A percentile compares a stretch with the other conserved stretches of the same genome.
Conservation (phyloP, 164 flowering plant species). For the Umbilicus rupestris region DNA sequence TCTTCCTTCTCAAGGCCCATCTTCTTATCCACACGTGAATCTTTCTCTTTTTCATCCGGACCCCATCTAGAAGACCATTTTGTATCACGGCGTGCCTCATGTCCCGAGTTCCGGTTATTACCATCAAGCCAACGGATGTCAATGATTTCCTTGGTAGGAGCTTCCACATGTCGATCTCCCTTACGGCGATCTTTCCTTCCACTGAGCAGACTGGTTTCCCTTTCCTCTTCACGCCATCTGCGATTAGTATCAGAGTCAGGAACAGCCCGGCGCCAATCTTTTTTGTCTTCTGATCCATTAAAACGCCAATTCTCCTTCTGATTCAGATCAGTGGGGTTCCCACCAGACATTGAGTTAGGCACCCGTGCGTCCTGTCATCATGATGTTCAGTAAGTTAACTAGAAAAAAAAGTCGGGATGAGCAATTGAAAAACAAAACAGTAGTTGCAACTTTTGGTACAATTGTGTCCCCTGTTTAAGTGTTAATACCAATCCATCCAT, state of each 20-base stretch:
- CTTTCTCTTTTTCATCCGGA: slow-evolving; percentile 90
- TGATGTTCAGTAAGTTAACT: not conserved
- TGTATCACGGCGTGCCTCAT: slow-evolving; percentile 64
- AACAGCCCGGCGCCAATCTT: slow-evolving; percentile 57
- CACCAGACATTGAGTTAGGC: slow-evolving; percentile 31
- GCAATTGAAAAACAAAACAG: not conserved
- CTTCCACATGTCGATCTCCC: slow-evolving; percentile 57
- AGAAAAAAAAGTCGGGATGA: not conserved
- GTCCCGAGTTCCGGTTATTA: slow-evolving; percentile 42
- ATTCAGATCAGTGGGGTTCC: slow-evolving; percentile 26
- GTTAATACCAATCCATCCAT: too few relatives aligned
- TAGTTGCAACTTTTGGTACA: not conserved
- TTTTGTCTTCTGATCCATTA: slow-evolving; percentile 69
- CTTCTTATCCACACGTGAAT: slow-evolving; percentile 52
- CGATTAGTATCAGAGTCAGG: slow-evolving; percentile 53
- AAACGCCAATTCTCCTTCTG: slow-evolving; percentile 68
- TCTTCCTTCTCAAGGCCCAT: slow-evolving; percentile 63
- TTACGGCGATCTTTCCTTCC: slow-evolving; percentile 76
- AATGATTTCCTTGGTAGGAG: slow-evolving; percentile 30
- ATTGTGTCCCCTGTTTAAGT: not conserved
- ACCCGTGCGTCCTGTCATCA: slow-evolving; percentile 47
- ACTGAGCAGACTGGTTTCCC: slow-evolving; percentile 78
- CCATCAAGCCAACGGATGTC: slow-evolving; percentile 73
- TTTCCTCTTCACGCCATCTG: slow-evolving; percentile 96
- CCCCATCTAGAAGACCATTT: slow-evolving; percentile 98